Evolutionary conservation across 768 basidiomycete genomes (phyloP).

Genomic region (Suillus paluster): DNA sequence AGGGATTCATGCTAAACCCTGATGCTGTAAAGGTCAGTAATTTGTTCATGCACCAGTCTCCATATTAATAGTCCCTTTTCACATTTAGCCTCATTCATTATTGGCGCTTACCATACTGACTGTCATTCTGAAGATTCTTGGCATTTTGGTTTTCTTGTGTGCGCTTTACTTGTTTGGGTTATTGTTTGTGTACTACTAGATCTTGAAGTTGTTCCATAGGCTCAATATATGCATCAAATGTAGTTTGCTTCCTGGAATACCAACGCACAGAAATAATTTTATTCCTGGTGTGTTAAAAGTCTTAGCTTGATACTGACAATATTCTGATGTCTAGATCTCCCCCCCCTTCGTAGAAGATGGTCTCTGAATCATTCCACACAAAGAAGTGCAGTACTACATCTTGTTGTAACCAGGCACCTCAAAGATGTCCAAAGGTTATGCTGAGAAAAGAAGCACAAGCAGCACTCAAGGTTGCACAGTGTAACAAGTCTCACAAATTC

Average conservation of each 20-base stretch:
- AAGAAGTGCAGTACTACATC: background rate
- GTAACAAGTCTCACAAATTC: background rate
- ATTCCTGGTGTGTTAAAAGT: too few species aligned
- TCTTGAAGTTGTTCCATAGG: background rate
- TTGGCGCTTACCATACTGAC: background rate
- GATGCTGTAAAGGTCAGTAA: background rate
- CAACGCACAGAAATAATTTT: too few species aligned
- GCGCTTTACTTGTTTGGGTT: background rate
- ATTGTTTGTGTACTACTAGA: background rate
- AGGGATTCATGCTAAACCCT: background rate
- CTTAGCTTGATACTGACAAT: too few species aligned
- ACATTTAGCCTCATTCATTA: too few species aligned
- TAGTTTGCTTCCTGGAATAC: too few species aligned
- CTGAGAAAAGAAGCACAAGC: slow-evolving; percentile 9
- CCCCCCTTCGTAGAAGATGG: background rate
- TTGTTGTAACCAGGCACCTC: background rate
- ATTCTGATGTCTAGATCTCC: too few species aligned
- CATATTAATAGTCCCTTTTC: slow-evolving; percentile 1
- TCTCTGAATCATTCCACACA: background rate
- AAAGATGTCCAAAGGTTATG: background rate
- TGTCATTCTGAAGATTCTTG: background rate
- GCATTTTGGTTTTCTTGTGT: background rate
- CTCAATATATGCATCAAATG: too few species aligned
- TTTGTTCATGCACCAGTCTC: background rate
- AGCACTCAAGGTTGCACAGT: background rate